Evolutionary conservation across 441 rosid species (phyloP), one percentile per base, ranked within the genome.

Genomic region (Eruca vesicaria): DNA sequence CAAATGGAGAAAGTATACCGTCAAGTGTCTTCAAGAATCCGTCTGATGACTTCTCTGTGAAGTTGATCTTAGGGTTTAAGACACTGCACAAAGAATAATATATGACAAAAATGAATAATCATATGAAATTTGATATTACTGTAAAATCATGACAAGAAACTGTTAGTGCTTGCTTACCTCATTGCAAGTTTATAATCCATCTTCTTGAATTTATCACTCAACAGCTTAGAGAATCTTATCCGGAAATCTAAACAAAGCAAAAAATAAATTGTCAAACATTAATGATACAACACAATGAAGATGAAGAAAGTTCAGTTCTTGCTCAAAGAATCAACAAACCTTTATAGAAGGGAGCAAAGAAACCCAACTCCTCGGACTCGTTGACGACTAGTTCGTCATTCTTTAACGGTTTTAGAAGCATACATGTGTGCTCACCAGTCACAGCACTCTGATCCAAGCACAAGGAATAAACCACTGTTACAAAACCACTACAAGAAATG

Each of bases 371-470:
- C 80, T 92, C 93, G 38, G 91, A 81, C 74, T 79, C 87, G 68
- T 35, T 67, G 60, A 79, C 86, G 76, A 88, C 95, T 26, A 92
- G 71, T 15, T 89, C 95, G 63, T 88, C 90, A 65, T 74, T 92
- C 78, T 84, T 85, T 50, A 96, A 79, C 45, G 98, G 97, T 79
- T 88, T 90, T 74, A 96, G 74, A 69, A 90, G 84, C 99, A 96
- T 94, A 73, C 98, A 90, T 19, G 98, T 87, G 72, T 94, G 94
- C 75, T 96, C 98, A 74, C 99, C 99, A 52, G 98, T 96, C 60
- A 90, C 90, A 53, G 89, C 73, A 88, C 87, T 96, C 99, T 96
- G 84, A 74, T 77, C 63, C 74, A 73, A 48, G 56, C 72, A 68
- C 60, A 59, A 1, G 38, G 61, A 60, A 64, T 5, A 59, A 61